A percentile compares a stretch with the other conserved stretches of the same genome.
These are phyloP conservation scores for Straminergon stramineum DNA, from an alignment of 225 moss, liverwort and hornwort genomes.

Conservation along the genomic window DNA sequence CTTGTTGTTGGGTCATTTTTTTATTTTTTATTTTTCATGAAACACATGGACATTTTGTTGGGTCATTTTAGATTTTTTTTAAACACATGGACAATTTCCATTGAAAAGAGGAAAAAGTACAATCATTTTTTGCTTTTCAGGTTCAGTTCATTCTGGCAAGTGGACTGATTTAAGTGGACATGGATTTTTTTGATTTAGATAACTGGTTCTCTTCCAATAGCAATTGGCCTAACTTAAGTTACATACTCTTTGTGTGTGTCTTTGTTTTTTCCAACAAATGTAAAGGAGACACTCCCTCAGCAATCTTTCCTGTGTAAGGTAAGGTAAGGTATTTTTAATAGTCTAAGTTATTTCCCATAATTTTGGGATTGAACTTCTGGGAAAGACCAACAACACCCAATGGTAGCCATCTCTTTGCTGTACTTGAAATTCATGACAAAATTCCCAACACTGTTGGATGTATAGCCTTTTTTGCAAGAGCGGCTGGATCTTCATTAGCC, in stretches of 20 bases:
- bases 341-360: neutral
- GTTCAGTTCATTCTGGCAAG: neutral
- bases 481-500: neutral
- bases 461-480: neutral
- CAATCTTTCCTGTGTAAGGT: neutral
- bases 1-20: too few relatives aligned
- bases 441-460: neutral
- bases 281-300: neutral
- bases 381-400: neutral
- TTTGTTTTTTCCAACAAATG: neutral
- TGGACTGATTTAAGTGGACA: neutral
- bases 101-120: too few relatives aligned
- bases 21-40: too few relatives aligned
- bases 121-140: neutral
- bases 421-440: neutral
- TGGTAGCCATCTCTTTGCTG: neutral
- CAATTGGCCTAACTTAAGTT: neutral
- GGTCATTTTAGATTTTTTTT: too few relatives aligned
- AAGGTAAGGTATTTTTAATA: too few relatives aligned
- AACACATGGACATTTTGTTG: too few relatives aligned
- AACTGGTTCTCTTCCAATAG: neutral
- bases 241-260: neutral
- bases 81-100: too few relatives aligned
- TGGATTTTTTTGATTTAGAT: neutral
- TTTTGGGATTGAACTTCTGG: neutral